Percentiles rank a stretch among this genome's conserved stretches.
Evolutionary conservation across 352 stramenopile genomes (phyloP).

Genomic region (Albugo laibachii): DNA sequence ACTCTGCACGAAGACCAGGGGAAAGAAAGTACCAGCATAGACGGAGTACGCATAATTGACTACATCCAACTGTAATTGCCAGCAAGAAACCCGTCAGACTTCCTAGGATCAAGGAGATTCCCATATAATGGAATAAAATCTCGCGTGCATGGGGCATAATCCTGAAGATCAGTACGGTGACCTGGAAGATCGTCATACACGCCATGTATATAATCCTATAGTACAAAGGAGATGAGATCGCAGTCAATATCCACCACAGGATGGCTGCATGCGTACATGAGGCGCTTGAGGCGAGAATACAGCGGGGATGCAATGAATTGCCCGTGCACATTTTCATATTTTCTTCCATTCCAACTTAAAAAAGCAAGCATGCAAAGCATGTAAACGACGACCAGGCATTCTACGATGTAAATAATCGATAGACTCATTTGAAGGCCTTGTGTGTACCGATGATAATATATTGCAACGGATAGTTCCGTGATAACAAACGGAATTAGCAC

Average conservation of each 20-base stretch:
- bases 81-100: constrained; percentile 20
- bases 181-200: constrained; percentile 23
- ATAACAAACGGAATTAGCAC: constrained; percentile 18
- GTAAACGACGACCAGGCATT: constrained; percentile 19
- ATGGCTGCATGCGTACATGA: not conserved
- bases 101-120: constrained; percentile 20
- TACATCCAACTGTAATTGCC: constrained; percentile 25
- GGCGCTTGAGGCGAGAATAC: constrained; percentile 25
- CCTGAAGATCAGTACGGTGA: constrained; percentile 20
- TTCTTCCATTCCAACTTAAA: constrained; percentile 22
- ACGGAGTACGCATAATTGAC: constrained; percentile 23
- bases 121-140: constrained; percentile 14
- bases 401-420: constrained; percentile 23
- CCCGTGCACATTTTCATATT: constrained; percentile 28
- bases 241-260: no score
- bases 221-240: no score
- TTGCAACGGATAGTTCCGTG: constrained; percentile 15
- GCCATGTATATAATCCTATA: constrained; percentile 16
- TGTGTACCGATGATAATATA: constrained; percentile 19
- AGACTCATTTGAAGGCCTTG: constrained; percentile 16
- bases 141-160: constrained; percentile 11
- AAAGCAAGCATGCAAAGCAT: constrained; percentile 17
- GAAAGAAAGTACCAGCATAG: constrained; percentile 15
- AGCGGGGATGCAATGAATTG: constrained; percentile 24
- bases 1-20: no score